These are phyloP conservation scores for Dactylis glomerata DNA, from an alignment of 176 grass and related monocot genomes.

Conservation along the genomic window DNA sequence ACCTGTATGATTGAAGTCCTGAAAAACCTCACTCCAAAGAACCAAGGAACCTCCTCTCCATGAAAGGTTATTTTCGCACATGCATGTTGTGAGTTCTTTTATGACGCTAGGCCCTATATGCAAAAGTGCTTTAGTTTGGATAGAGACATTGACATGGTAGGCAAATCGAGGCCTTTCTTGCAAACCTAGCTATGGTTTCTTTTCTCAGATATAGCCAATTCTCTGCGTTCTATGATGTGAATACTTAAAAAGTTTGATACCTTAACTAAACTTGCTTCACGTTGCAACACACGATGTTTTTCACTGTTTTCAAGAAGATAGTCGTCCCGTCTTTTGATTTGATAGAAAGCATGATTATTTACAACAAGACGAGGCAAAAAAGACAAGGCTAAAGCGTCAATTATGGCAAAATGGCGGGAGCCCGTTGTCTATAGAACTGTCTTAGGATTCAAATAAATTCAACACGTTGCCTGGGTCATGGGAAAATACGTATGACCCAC, in stretches of 20 bases:
- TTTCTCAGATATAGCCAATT: background rate
- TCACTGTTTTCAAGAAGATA: background rate
- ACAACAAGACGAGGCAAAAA: too few relatives aligned
- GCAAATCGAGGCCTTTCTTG: background rate
- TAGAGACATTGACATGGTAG: background rate
- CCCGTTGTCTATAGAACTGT: too few relatives aligned
- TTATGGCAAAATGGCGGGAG: too few relatives aligned
- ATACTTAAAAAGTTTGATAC: background rate
- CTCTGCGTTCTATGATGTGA: background rate
- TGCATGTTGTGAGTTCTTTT: background rate
- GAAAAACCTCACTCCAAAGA: background rate
- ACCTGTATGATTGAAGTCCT: background rate
- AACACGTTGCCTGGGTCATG: background rate
- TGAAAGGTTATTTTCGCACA: background rate
- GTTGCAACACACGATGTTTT: background rate
- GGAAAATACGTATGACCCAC: background rate
- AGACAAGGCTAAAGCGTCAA: too few relatives aligned
- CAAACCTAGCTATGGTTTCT: background rate
- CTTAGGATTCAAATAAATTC: too few relatives aligned
- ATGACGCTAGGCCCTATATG: background rate
- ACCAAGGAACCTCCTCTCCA: background rate
- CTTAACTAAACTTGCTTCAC: background rate
- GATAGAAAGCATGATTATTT: too few relatives aligned
- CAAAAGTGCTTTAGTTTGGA: background rate
- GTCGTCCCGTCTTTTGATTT: too few relatives aligned